phyloP scores from a whole-genome alignment of 2,329 filamentous ascomycete species.

The Hymenoscyphus salicellus region DNA sequence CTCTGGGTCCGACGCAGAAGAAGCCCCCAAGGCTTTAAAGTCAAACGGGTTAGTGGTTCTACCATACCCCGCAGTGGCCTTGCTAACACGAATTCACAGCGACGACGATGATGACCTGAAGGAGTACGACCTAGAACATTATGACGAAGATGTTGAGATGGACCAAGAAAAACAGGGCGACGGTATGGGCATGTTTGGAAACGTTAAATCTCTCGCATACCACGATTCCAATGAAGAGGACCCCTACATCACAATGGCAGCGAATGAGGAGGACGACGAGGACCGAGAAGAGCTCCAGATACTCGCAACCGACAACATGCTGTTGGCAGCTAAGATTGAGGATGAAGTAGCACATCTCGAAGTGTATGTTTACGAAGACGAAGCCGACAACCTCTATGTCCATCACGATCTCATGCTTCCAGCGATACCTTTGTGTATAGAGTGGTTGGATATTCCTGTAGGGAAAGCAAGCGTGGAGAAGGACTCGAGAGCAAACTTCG shows the following conservation, averaged over 20 bases:
- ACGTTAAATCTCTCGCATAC: constrained; percentile 88
- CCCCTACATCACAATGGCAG: constrained; percentile 88
- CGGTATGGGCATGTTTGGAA: constrained; percentile 89
- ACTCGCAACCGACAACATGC: constrained; percentile 84
- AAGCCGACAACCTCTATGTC: constrained; percentile 93
- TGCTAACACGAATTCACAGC: constrained; percentile 28
- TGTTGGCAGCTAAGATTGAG: constrained; percentile 90
- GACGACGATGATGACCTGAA: constrained; percentile 82
- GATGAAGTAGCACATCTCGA: constrained; percentile 96
- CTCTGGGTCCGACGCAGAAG: constrained; percentile 35
- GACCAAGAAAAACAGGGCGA: constrained; percentile 62
- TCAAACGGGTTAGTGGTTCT: constrained; percentile 42
- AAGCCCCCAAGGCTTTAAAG: constrained; percentile 32
- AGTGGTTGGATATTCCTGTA: constrained; percentile 94
- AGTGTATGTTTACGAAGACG: constrained; percentile 96
- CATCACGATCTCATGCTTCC: constrained; percentile 99
- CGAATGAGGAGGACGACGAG: constrained; percentile 63
- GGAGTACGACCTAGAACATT: constrained; percentile 94
- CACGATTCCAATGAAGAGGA: constrained; percentile 93
- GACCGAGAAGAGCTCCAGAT: constrained; percentile 94
- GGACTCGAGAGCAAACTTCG: constrained; percentile 78
- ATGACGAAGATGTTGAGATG: constrained; percentile 76
- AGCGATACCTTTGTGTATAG: constrained; percentile 88
- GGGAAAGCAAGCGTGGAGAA: constrained; percentile 62
- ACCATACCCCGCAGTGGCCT: not conserved